Evolutionary conservation across 1,284 basidiomycete genomes (phyloP).

Genomic region (Boletus albobrunnescens): DNA sequence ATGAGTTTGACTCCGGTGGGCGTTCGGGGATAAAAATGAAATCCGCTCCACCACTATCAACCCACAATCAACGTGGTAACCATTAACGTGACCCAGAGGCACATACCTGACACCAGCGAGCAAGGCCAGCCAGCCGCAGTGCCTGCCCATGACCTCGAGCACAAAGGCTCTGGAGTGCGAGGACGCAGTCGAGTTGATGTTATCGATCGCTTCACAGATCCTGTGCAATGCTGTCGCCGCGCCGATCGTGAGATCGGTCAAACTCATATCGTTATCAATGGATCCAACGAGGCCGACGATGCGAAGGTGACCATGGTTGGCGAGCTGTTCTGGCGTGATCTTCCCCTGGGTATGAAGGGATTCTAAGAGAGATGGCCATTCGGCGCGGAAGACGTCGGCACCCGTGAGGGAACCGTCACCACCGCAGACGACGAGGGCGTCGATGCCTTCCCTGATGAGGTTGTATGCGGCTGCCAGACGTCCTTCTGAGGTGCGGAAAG

Average conservation of each 20-base stretch:
- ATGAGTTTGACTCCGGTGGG: slow-evolving; percentile 75
- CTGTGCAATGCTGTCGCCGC: slow-evolving; percentile 93
- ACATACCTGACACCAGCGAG: slow-evolving; percentile 84
- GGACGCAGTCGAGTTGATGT: slow-evolving; percentile 94
- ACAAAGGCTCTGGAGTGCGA: slow-evolving; percentile 98
- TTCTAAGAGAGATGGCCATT: slow-evolving; percentile 86
- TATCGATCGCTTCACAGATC: slow-evolving; percentile 97
- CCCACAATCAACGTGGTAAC: slow-evolving; percentile 10
- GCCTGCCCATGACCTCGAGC: slow-evolving; percentile 97
- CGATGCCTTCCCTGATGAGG: slow-evolving; percentile 93
- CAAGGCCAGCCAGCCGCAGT: slow-evolving; percentile 96
- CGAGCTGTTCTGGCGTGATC: slow-evolving; percentile 74
- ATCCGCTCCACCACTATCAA: slow-evolving; percentile 81
- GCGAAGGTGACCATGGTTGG: slow-evolving; percentile 77
- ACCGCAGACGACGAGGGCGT: slow-evolving; percentile 94
- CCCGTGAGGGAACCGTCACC: slow-evolving; percentile 96
- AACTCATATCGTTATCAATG: slow-evolving; percentile 98
- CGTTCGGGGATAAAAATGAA: slow-evolving; percentile 96
- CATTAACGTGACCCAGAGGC: background rate
- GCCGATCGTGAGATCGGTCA: slow-evolving; percentile 97
- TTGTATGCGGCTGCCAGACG: slow-evolving; percentile 85
- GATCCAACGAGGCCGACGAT: slow-evolving; percentile 97
- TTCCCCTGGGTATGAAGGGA: slow-evolving; percentile 65
- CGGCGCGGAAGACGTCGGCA: slow-evolving; percentile 88
- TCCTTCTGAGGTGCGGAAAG: slow-evolving; percentile 87